Conservation (phyloP, 108 stramenopile species). For the Fragilariopsis cylindrus region DNA sequence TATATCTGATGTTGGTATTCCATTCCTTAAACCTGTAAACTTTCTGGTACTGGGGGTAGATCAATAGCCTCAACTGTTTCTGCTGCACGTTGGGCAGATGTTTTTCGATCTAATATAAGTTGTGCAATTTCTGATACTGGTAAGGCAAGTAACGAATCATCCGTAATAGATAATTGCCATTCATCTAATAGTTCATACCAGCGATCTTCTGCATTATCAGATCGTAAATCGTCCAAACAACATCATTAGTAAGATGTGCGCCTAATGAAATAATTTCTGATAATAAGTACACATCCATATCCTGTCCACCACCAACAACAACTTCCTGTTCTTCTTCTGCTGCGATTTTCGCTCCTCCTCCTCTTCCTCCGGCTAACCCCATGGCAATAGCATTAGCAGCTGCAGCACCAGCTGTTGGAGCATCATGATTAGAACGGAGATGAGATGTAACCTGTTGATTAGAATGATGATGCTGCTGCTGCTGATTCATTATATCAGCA, state of each 20-base stretch:
- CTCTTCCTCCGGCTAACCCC: too few relatives aligned
- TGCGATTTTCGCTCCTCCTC: not conserved
- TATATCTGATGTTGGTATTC: too few relatives aligned
- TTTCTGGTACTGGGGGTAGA: constrained; percentile 30
- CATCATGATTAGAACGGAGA: too few relatives aligned
- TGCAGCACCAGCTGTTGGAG: constrained; percentile 16
- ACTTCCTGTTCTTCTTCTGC: not conserved
- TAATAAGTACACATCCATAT: constrained; percentile 32
- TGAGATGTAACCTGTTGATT: too few relatives aligned
- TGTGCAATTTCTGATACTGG: constrained; percentile 39
- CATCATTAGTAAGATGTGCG: constrained; percentile 17
- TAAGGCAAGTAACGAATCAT: constrained; percentile 25
- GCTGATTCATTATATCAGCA: too few relatives aligned
- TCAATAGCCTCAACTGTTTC: constrained; percentile 60
- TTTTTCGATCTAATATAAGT: constrained; percentile 34
- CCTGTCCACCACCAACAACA: not conserved
- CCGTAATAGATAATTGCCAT: constrained; percentile 31
- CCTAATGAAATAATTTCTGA: constrained; percentile 10
- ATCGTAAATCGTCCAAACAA: constrained; percentile 35
- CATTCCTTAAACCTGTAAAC: too few relatives aligned
- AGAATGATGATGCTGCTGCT: too few relatives aligned
- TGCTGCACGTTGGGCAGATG: constrained; percentile 49
- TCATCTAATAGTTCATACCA: constrained; percentile 54
- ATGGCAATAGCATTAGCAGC: not conserved
- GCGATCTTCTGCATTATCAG: constrained; percentile 38